These are phyloP conservation scores for Nigrograna mackinnonii DNA, from an alignment of 2,329 filamentous ascomycete genomes.

Conservation along the genomic window DNA sequence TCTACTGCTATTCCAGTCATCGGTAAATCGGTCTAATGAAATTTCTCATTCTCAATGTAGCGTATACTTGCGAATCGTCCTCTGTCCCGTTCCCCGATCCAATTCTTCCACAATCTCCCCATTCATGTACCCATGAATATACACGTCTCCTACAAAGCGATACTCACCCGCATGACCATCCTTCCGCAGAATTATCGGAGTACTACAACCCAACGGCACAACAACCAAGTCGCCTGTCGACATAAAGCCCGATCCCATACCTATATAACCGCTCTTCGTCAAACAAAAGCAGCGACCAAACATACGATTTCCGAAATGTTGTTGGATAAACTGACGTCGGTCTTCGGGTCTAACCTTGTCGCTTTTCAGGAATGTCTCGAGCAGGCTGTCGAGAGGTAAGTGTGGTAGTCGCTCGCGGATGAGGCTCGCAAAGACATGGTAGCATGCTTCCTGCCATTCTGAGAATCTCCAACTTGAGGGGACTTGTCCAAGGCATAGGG, in stretches of 20 bases:
- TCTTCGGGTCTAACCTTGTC: slow-evolving; percentile 5
- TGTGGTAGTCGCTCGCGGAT: slow-evolving; percentile 14
- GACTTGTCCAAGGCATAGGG: slow-evolving; percentile 30
- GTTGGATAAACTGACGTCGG: slow-evolving; percentile 16
- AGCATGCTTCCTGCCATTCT: slow-evolving; percentile 20
- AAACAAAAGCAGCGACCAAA: slow-evolving; percentile 24
- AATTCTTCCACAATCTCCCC: slow-evolving; percentile 35
- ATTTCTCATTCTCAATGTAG: slow-evolving; percentile 25
- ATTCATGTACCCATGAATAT: slow-evolving; percentile 41
- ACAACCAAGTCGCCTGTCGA: slow-evolving; percentile 30
- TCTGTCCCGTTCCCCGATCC: slow-evolving; percentile 11
- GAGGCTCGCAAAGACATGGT: slow-evolving; percentile 20
- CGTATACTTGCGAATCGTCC: slow-evolving; percentile 9
- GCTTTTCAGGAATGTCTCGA: slow-evolving; percentile 2
- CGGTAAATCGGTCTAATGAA: too few species aligned
- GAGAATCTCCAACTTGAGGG: slow-evolving; percentile 11
- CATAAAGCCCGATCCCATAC: slow-evolving; percentile 39
- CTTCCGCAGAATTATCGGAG: slow-evolving; percentile 34
- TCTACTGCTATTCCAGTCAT: too few species aligned
- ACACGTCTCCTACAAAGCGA: slow-evolving; percentile 38
- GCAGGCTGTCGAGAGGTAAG: slow-evolving; percentile 14
- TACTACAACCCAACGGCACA: slow-evolving; percentile 41
- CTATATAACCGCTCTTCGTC: slow-evolving; percentile 22
- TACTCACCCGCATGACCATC: slow-evolving; percentile 25
- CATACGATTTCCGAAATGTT: slow-evolving; percentile 18